Conservation (phyloP, 2,329 filamentous ascomycete genomes). For the Dendrostoma leiphaemia region DNA sequence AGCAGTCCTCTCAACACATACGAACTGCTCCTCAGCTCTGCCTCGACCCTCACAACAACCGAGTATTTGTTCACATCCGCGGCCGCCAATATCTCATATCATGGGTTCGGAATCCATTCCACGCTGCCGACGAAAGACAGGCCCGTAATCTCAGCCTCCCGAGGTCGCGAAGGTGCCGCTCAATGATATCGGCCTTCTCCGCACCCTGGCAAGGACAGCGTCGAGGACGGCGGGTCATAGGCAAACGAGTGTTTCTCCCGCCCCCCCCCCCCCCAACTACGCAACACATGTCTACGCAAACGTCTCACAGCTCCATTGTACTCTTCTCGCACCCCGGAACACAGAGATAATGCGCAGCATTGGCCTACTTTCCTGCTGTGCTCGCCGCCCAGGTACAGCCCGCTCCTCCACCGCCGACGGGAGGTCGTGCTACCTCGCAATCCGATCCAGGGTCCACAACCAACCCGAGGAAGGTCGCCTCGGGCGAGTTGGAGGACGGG, state of each 20-base stretch:
- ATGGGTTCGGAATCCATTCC: neutral
- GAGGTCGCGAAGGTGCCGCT: constrained; percentile 1
- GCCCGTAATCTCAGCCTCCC: neutral
- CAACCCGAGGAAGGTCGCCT: constrained; percentile 33
- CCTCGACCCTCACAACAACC: constrained; percentile 20
- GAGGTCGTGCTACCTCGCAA: constrained; percentile 35
- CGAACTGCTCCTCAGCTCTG: constrained; percentile 23
- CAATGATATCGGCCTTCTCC: constrained; percentile 11
- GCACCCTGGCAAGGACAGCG: constrained; percentile 9
- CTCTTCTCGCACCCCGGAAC: constrained; percentile 14
- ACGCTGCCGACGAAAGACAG: neutral
- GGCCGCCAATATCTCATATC: neutral
- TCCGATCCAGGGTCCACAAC: constrained; percentile 29
- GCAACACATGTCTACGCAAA: constrained; percentile 21
- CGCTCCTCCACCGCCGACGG: constrained; percentile 34
- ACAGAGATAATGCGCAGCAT: constrained; percentile 6
- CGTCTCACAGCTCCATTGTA: constrained; percentile 17
- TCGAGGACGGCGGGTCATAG: constrained; percentile 21
- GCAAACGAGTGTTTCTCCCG: constrained; percentile 21
- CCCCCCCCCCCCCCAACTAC: constrained; percentile 18
- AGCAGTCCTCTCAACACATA: constrained; percentile 26
- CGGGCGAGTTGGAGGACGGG: too few species aligned
- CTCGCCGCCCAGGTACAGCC: constrained; percentile 29
- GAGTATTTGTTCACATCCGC: constrained; percentile 11
- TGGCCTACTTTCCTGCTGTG: constrained; percentile 30